Evolutionary conservation across 2,329 filamentous ascomycete genomes (phyloP).

Genomic region (Stenocarpella maydis): DNA sequence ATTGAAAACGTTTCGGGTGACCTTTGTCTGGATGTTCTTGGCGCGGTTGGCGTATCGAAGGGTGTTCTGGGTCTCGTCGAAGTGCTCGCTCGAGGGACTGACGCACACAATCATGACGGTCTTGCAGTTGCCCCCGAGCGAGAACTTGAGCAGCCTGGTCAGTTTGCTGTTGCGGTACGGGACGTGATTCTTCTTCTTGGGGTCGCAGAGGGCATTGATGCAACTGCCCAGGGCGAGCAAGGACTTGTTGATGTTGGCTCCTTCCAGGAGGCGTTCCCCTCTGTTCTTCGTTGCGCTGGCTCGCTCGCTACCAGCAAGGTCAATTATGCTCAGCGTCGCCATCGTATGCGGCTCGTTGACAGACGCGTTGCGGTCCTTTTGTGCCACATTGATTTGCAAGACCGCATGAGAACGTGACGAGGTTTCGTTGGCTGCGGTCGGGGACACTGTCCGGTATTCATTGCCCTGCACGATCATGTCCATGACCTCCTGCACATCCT

Average conservation of each 20-base stretch:
- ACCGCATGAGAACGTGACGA: conserved; percentile 98
- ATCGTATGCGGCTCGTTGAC: conserved; percentile 96
- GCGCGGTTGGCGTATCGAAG: conserved; percentile 96
- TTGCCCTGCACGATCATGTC: conserved; percentile 98
- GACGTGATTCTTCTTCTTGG: conserved; percentile 89
- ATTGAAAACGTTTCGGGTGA: conserved; percentile 98
- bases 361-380: conserved; percentile 91
- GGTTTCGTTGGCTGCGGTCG: conserved; percentile 95
- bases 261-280: conserved; percentile 88
- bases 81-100: conserved; percentile 94
- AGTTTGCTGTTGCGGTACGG: conserved; percentile 98
- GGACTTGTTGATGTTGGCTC: conserved; percentile 99
- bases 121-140: conserved; percentile 95
- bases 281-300: conserved; percentile 97
- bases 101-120: conserved; percentile 99
- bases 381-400: conserved; percentile 93
- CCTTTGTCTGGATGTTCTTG: conserved; percentile 99
- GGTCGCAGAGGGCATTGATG: conserved; percentile 97
- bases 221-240: conserved; percentile 93
- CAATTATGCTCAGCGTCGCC: conserved; percentile 98
- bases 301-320: conserved; percentile 93
- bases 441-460: conserved; percentile 92
- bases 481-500: conserved; percentile 96
- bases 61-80: conserved; percentile 98
- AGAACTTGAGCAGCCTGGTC: conserved; percentile 94